phyloP scores from a whole-genome alignment of 2,329 filamentous ascomycete genomes.

The Erysiphe neolycopersici region DNA sequence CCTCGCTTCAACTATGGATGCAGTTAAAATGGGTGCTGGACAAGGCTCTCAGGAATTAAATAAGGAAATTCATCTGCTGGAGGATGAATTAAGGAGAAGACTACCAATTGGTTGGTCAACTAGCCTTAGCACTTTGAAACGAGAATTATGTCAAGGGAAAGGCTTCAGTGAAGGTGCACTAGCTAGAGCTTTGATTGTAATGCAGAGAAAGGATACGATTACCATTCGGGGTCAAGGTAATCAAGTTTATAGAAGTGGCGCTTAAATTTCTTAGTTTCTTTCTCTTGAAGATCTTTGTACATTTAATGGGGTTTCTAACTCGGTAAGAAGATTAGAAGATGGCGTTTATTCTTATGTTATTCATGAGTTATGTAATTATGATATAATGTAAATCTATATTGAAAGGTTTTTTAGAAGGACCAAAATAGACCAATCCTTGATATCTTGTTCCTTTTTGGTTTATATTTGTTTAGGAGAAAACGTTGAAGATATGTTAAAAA shows the following conservation, averaged over 20 bases:
- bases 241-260: slow-evolving; percentile 48
- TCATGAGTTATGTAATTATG: no score
- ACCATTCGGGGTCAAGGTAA: slow-evolving; percentile 53
- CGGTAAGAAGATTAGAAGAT: no score
- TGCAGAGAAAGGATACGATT: slow-evolving; percentile 70
- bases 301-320: no score
- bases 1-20: slow-evolving; percentile 92
- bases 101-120: slow-evolving; percentile 92
- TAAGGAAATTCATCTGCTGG: slow-evolving; percentile 65
- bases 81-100: slow-evolving; percentile 64
- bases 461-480: no score
- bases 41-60: slow-evolving; percentile 70
- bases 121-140: slow-evolving; percentile 56
- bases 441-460: no score
- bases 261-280: slow-evolving; percentile 15
- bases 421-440: no score
- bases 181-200: slow-evolving; percentile 57
- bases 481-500: no score
- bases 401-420: no score
- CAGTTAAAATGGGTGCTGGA: slow-evolving; percentile 68
- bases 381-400: no score
- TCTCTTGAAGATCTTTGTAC: no score
- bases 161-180: slow-evolving; percentile 72
- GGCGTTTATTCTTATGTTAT: no score
- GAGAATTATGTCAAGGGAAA: slow-evolving; percentile 79